Base-by-base conservation (phyloP, 2,329 filamentous ascomycete genomes). In the Colletotrichum melonis region DNA sequence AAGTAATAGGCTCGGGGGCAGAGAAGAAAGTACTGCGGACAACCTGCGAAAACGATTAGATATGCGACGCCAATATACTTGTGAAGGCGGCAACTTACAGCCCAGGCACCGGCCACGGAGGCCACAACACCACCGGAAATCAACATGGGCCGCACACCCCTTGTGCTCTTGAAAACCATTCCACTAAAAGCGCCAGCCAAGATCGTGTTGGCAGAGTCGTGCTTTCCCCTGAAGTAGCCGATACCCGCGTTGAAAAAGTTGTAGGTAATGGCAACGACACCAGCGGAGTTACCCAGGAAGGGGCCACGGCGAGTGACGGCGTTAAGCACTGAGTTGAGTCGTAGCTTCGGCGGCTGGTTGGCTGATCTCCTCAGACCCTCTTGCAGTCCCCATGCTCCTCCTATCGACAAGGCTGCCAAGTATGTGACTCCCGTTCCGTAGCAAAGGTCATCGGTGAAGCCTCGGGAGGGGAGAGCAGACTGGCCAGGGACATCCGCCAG, bases 391-490 rank as follows among this genome's bases (percentile, higher is more conserved):
- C 96, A 98, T 70, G 91, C 92, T 77, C 97, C 97, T 83, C 97
- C 97, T 77, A 97, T 82, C 54, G 93, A 90, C 79, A 99, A 87
- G 7, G 94, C 97, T n/a, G 94, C 87, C 74, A 99, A 88, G 82
- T 99, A 99, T 81, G 95, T 98, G 75, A 96, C 92, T 78, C 97
- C 97, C 26, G 97, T 97, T 80, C 97, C 97, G 83, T 99, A 99
- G 86, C 97, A 98, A 73, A 99, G 91, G 83, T 99, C 97, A 82
- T 99, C 97, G 74, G 95, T 97, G 92, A 97, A 99, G 82, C 97
- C 97, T 82, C 97, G 93, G 69, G 95, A 98, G 56, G 97, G 97
- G 67, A 99, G 90, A 67, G 95, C 93, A 56, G 96, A 97, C 82
- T 94, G 93, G 73, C 92, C 95, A 62, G 95, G 95, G 24, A 97